Conservation (phyloP, 768 basidiomycete species). For the Boletus vermiculosoides region DNA sequence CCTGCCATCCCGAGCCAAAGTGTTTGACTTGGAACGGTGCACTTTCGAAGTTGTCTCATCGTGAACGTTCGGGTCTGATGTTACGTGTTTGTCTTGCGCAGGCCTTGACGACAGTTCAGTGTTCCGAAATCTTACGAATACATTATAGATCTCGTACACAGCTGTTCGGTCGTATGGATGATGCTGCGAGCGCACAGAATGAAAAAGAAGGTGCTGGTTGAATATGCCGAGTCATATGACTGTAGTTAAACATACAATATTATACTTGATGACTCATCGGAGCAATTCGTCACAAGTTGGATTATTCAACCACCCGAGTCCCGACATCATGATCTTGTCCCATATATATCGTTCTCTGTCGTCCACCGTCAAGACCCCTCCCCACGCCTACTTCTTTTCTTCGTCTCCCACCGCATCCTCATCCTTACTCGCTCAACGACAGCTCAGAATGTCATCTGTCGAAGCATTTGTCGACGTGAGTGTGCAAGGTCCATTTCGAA, state of each 20-base stretch:
- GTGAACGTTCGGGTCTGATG: not conserved
- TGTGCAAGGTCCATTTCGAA: not conserved
- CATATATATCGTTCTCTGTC: slow-evolving; percentile 27
- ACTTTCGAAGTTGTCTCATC: not conserved
- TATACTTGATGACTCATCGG: too few species aligned
- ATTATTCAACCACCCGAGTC: not conserved
- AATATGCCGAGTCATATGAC: not conserved
- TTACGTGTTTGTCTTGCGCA: not conserved
- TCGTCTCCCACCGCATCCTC: slow-evolving; percentile 31
- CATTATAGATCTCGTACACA: not conserved
- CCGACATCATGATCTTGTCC: slow-evolving; percentile 6
- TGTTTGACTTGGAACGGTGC: not conserved
- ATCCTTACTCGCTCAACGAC: slow-evolving; percentile 19
- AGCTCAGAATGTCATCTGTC: slow-evolving; percentile 24
- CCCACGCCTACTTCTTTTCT: not conserved
- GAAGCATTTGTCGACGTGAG: slow-evolving; percentile 44
- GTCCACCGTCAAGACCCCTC: slow-evolving; percentile 1
- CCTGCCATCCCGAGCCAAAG: not conserved
- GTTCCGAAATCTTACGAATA: not conserved
- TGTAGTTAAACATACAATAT: too few species aligned
- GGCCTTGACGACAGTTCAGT: not conserved
- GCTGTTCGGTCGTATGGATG: not conserved
- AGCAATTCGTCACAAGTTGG: not conserved
- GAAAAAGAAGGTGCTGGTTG: not conserved
- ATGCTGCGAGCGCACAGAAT: not conserved